Percentiles rank a stretch among this genome's conserved stretches.
These are phyloP conservation scores for Cystobasidium sp. DNA, from an alignment of 1,284 basidiomycete species.

Conservation along the genomic window DNA sequence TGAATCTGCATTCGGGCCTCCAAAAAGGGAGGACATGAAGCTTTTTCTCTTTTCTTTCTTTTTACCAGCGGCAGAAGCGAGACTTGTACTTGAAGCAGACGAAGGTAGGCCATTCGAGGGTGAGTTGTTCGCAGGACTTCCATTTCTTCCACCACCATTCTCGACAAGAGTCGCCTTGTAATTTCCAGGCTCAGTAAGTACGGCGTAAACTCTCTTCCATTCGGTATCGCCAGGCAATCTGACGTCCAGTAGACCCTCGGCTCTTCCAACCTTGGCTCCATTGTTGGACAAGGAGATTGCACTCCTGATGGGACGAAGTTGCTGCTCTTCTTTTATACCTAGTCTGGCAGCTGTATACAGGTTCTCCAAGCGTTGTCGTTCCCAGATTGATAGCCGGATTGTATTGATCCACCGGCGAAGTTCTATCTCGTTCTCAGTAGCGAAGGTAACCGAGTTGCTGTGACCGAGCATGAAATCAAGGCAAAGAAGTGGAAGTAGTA, in stretches of 20 bases:
- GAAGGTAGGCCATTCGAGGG: background rate
- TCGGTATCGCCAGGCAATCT: constrained; percentile 92
- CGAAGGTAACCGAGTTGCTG: constrained; percentile 37
- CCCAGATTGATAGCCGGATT: constrained; percentile 88
- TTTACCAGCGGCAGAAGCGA: constrained; percentile 29
- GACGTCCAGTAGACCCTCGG: constrained; percentile 90
- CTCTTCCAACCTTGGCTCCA: constrained; percentile 61
- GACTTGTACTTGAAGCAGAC: constrained; percentile 15
- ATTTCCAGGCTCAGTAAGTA: constrained; percentile 60
- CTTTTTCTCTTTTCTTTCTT: constrained; percentile 47
- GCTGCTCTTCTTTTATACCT: constrained; percentile 72
- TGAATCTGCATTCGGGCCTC: constrained; percentile 45
- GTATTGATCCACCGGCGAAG: constrained; percentile 90
- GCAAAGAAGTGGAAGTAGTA: background rate
- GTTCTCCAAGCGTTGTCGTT: constrained; percentile 92
- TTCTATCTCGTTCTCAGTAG: constrained; percentile 27
- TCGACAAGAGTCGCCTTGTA: background rate
- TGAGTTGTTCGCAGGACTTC: background rate
- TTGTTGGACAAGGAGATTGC: constrained; percentile 33
- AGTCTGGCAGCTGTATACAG: constrained; percentile 96
- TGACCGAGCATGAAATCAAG: background rate
- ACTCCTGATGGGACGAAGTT: constrained; percentile 44
- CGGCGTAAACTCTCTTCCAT: constrained; percentile 92
- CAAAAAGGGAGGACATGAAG: constrained; percentile 45
- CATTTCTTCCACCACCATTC: background rate